Conservation (phyloP, 208 protist genomes). For the Trichomonas tenax region DNA sequence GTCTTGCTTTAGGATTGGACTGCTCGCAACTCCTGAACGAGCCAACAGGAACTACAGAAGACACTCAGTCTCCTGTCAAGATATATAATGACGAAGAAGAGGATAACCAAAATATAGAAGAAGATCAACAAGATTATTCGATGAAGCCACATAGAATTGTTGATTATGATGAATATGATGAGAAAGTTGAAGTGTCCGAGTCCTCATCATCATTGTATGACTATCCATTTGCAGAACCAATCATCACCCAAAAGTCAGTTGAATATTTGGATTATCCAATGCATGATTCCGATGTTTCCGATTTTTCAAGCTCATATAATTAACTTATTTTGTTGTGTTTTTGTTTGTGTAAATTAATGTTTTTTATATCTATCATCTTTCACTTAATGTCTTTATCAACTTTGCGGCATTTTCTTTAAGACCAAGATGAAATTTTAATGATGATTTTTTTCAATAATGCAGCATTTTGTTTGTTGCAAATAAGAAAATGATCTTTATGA, state of each 20-base stretch:
- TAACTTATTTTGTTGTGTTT: neutral
- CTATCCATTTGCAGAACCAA: neutral
- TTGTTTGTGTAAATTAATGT: neutral
- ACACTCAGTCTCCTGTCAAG: neutral
- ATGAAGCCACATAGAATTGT: neutral
- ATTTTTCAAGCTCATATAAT: neutral
- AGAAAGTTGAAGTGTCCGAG: neutral
- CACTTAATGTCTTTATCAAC: too few species aligned
- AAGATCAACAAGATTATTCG: neutral
- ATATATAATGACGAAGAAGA: neutral
- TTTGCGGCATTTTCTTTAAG: too few species aligned
- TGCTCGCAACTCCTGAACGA: neutral
- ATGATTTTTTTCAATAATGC: too few species aligned
- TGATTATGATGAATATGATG: neutral
- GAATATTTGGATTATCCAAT: neutral
- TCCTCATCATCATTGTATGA: neutral
- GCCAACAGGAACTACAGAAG: neutral
- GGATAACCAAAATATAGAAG: neutral
- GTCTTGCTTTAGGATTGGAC: neutral
- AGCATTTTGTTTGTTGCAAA: too few species aligned
- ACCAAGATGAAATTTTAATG: too few species aligned
- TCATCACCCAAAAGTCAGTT: neutral
- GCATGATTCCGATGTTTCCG: neutral
- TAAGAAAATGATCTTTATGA: too few species aligned
- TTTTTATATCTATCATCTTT: too few species aligned